These are phyloP conservation scores for Kuraishia capsulata DNA, from an alignment of 805 yeast genomes.

Conservation along the genomic window DNA sequence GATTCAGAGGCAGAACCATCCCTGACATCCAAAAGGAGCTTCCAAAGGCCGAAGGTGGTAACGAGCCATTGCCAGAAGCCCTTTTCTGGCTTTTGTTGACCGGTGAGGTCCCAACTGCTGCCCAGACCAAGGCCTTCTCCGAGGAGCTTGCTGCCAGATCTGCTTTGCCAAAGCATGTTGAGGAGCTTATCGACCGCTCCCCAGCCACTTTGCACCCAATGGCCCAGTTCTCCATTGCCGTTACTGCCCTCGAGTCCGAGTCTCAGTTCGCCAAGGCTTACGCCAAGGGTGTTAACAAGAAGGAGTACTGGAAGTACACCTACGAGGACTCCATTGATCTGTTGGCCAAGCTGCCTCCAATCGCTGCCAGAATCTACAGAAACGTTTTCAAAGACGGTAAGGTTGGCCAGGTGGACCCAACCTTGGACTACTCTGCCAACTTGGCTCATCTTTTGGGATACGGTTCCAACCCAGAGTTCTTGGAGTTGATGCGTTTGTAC, in stretches of 20 bases:
- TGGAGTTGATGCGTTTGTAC: constrained; percentile 74
- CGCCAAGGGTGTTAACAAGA: constrained; percentile 74
- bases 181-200: constrained; percentile 59
- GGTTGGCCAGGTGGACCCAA: constrained; percentile 36
- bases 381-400: constrained; percentile 80
- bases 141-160: constrained; percentile 76
- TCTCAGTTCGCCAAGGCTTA: constrained; percentile 80
- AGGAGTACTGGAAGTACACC: constrained; percentile 77
- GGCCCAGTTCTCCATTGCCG: constrained; percentile 84
- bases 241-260: constrained; percentile 74
- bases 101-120: constrained; percentile 71
- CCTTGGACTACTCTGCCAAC: constrained; percentile 60
- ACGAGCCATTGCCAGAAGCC: constrained; percentile 67
- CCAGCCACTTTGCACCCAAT: constrained; percentile 78
- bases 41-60: constrained; percentile 66
- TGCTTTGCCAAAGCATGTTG: constrained; percentile 69
- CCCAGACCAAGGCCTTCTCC: constrained; percentile 62
- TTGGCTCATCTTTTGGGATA: constrained; percentile 50
- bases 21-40: constrained; percentile 68
- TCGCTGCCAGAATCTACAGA: constrained; percentile 78
- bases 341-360: constrained; percentile 72
- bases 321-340: constrained; percentile 75
- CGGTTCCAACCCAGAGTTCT: constrained; percentile 57
- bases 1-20: constrained; percentile 78
- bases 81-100: constrained; percentile 76